These are phyloP conservation scores for Parathielavia appendiculata DNA, from an alignment of 495 filamentous ascomycete genomes.

Conservation along the genomic window DNA sequence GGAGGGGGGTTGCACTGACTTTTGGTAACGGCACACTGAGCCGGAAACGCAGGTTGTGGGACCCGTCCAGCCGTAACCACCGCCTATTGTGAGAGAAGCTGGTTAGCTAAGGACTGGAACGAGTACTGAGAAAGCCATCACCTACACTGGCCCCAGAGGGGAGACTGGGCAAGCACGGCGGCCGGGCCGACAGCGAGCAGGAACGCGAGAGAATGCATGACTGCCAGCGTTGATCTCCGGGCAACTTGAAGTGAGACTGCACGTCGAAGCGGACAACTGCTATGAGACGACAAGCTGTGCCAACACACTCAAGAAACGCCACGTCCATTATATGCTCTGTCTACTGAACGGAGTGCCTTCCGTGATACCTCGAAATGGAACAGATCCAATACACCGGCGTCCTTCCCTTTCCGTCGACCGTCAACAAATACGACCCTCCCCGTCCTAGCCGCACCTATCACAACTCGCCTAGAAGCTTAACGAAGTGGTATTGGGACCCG, in stretches of 20 bases:
- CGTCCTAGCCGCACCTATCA: conserved; percentile 4
- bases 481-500: not conserved
- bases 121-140: not conserved
- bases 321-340: conserved; percentile 2
- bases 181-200: conserved; percentile 6
- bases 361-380: not conserved
- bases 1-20: conserved; percentile 4
- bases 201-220: conserved; percentile 8
- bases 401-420: not conserved
- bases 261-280: not conserved
- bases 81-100: conserved; percentile 3
- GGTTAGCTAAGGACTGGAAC: not conserved
- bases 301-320: not conserved
- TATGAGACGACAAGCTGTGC: not conserved
- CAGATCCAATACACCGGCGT: not conserved
- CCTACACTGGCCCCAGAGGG: conserved; percentile 13
- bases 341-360: conserved; percentile 5
- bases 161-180: conserved; percentile 12
- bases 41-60: conserved; percentile 10
- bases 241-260: not conserved
- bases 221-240: conserved; percentile 10
- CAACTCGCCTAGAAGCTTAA: not conserved
- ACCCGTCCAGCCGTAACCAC: conserved; percentile 4
- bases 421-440: conserved; percentile 1
- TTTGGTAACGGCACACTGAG: not conserved